Evolutionary conservation across 345 rosid genomes (phyloP), one percentile per base, ranked within the genome.

Genomic region (Populus alba): DNA sequence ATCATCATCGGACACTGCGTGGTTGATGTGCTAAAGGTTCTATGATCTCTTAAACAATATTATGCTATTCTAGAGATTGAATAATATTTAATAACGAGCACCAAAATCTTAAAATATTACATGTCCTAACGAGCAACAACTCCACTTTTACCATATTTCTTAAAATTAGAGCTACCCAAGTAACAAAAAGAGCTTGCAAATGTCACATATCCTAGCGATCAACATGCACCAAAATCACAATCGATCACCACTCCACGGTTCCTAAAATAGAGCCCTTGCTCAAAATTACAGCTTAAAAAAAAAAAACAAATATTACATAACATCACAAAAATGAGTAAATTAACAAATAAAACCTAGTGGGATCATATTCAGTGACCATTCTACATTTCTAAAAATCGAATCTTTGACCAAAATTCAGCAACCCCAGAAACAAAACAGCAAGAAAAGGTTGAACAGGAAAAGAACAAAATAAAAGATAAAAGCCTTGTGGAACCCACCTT

Each of bases 401-500:
- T 31, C 41, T 15, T 29, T 66, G 18, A 66, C 25, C 31, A 17
- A 63, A 63, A 43, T 55, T 41, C 41, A 70, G 39, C 62, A 37
- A 35, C 2, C 4, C 11, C 20, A 9, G 61, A 22, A 8, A 38
- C 67, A 45, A 65, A 66, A 11, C 20, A n/a, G 37, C 3, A n/a
- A 27, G 17, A 62, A 35, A 71, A 74, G 6, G 16, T 7, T 37
- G 29, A 29, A 53, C 75, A 33, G 0, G 11, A 41, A 22, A 22
- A 76, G 31, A 76, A 37, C 33, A 70, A 20, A 15, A 53, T 18
- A 57, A 51, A 61, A 53, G 1, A 25, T 0, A 43, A 75, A 49
- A 75, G 10, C 8, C 27, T 25, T 25, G 27, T 25, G 27, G 37
- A 51, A 67, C 27, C 27, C 98, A 96, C 91, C 73, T 96, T 96